Base-by-base conservation (phyloP, 768 basidiomycete genomes). In the Trametes sanguinea region DNA sequence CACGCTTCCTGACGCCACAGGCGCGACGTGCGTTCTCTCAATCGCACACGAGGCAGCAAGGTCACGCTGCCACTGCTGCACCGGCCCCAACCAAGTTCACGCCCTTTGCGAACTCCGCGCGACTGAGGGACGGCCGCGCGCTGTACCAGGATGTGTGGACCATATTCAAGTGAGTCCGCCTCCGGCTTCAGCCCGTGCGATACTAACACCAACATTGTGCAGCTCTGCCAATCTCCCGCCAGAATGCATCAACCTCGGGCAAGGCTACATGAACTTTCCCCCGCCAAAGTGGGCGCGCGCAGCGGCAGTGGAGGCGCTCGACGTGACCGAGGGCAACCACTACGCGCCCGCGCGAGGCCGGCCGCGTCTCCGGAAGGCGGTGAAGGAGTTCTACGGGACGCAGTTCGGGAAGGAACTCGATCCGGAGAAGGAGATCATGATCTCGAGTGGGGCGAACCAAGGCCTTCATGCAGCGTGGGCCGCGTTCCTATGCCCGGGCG, bases 361-460 rank as follows among this genome's bases (percentile, higher is more conserved):
- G 60, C 83, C 88, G 33, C 87, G 94, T 64, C 82, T 99, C 43
- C 84, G 96, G 43, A 80, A 95, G 61, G 96, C 96, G 4, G 85
- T 99, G 68, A 89, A 87, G 69, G 78, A 81, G 16, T 88, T 89
- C 75, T 95, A 95, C 68, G 84, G 85, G 44, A 78, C 88, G 4
- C 75, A 77, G 52, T 85, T 88, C 51, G 78, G 82, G 27, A 83
- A 91, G 59, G 80, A 87, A 6, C 81, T 99, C 16, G 84, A 94
- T 69, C 82, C 88, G 29, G 93, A 96, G 66, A 81, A 83, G 0
- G 94, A 98, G 74, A 94, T 99, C 45, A 78, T 95, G 30, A 89
- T 98, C 51, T 94, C 95, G 2, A 95, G 95, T 67, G 96, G 96
- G 39, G 95, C 95, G 7, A 98, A 98, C 73, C 92, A 95, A 84